Base-by-base conservation (phyloP, 257 asterid species). In the Ocimum tenuiflorum region DNA sequence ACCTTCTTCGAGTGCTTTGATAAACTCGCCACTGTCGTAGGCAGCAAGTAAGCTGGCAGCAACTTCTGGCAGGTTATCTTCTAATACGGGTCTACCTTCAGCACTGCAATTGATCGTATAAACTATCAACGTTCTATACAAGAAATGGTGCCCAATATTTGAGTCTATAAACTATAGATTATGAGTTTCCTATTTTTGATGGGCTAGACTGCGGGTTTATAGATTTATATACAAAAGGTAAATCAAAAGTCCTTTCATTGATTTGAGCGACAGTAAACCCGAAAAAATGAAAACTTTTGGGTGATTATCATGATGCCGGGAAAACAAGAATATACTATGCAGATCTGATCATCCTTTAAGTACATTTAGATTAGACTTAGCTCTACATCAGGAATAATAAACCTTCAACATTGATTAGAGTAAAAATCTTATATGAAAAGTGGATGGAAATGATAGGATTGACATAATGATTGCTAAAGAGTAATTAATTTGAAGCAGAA, bases 1-100 rank as follows among this genome's bases (percentile, higher is more conserved):
- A 31, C 99, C 96, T 83, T 83, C 95, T 75, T 83, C 96, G 63
- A 92, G 84, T 13, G 99, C 91, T 57, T 69, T 79, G 36, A 31
- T 65, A 18, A 92, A 77, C 42, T 84, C 99, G 18, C 99, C 96
- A 43, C 82, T 78, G 72, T 89, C 96, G 48, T 89, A 85, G 51
- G 99, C 86, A 47, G 79, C 78, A 74, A 87, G 22, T 75, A 92
- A 81, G 75, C 85, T 77, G 29, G 82, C 82, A 27, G 95, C 94
- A 81, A 92, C 87, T 73, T 82, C 96, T 17, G 88, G 64, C 51
- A 92, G 80, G 74, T 85, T 79, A 78, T 84, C 97, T 77, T 89
- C 95, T 63, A 87, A 11, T 61, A 89, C 63, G 9, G 82, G 31
- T 77, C 79, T 84, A 68, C 89, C 83, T 73, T 92, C 96, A 24